These are phyloP conservation scores for Sphagnum tenellum DNA, from an alignment of 225 moss, liverwort and hornwort genomes.

Conservation along the genomic window DNA sequence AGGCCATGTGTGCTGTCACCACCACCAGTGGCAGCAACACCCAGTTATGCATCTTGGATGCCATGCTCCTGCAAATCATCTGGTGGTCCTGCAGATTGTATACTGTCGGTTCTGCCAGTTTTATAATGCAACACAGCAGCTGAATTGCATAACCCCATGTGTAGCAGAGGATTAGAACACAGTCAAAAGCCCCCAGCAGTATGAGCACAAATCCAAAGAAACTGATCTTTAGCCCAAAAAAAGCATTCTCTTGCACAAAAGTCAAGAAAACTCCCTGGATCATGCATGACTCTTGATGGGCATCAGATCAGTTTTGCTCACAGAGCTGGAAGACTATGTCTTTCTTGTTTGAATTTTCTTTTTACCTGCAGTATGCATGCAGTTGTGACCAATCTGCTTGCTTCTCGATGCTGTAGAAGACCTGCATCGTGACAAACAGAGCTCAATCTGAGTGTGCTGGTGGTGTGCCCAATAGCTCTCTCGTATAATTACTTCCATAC, in stretches of 20 bases:
- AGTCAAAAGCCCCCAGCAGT: background rate
- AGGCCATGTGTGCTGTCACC: constrained; percentile 43
- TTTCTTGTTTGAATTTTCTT: background rate
- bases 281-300: background rate
- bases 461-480: too few species aligned
- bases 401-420: constrained; percentile 40
- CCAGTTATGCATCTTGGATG: too few species aligned
- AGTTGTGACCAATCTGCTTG: constrained; percentile 57
- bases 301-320: background rate
- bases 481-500: constrained; percentile 8
- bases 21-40: background rate
- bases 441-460: too few species aligned
- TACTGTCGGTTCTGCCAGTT: too few species aligned
- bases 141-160: too few species aligned
- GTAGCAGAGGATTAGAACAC: too few species aligned
- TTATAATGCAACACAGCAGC: too few species aligned
- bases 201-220: background rate
- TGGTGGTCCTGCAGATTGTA: too few species aligned
- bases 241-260: background rate
- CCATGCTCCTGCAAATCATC: too few species aligned
- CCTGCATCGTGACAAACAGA: constrained; percentile 24
- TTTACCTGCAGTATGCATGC: constrained; percentile 57
- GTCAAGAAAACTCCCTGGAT: background rate
- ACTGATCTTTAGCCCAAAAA: too few species aligned
- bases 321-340: background rate